phyloP scores from a whole-genome alignment of 768 basidiomycete genomes.

The Phaeotremella fagi region DNA sequence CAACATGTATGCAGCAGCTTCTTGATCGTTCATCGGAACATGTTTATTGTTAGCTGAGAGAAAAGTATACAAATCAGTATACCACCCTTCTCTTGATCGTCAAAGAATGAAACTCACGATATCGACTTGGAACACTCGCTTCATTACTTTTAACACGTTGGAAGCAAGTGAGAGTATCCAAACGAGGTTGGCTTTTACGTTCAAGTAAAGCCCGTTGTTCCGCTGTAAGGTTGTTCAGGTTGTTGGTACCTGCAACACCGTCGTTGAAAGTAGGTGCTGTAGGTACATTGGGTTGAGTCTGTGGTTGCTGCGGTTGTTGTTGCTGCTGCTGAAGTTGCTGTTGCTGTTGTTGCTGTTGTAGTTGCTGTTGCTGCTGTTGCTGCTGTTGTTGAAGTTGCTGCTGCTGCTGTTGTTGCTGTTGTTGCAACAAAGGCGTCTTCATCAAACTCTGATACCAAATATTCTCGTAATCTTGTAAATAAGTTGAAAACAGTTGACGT shows the following conservation, averaged over 20 bases:
- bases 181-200: background rate
- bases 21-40: background rate
- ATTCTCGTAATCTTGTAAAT: background rate
- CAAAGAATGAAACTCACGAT: background rate
- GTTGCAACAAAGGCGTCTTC: background rate
- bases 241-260: conserved; percentile 6
- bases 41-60: background rate
- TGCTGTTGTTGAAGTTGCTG: conserved; percentile 1
- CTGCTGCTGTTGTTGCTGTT: background rate
- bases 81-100: background rate
- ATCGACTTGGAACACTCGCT: background rate
- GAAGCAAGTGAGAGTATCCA: background rate
- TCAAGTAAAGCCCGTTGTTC: background rate
- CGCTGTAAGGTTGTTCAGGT: background rate
- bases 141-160: background rate
- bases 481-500: background rate
- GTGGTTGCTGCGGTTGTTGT: background rate
- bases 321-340: conserved; percentile 15
- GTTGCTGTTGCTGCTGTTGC: conserved; percentile 10
- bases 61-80: background rate
- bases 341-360: conserved; percentile 1
- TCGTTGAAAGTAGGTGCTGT: conserved; percentile 20
- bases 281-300: background rate
- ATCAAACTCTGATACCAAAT: background rate
- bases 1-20: background rate